These are phyloP conservation scores for Metschnikowia aberdeeniae DNA, from an alignment of 805 yeast species.

Conservation along the genomic window DNA sequence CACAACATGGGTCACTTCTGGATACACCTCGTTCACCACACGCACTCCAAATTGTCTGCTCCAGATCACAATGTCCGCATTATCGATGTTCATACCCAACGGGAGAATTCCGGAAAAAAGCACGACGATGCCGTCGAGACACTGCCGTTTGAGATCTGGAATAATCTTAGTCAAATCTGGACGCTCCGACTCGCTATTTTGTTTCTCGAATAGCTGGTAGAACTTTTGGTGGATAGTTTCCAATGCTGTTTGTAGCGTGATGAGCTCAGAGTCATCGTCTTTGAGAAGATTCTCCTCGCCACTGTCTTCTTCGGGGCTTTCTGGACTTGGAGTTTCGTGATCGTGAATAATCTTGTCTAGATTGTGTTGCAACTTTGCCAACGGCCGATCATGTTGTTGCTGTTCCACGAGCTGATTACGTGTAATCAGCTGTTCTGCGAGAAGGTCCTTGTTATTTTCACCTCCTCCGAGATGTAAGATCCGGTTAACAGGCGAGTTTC, in stretches of 20 bases:
- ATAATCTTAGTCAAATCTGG: constrained; percentile 71
- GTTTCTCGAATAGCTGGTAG: constrained; percentile 31
- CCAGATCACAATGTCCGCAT: constrained; percentile 90
- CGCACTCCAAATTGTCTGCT: constrained; percentile 87
- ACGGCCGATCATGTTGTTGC: constrained; percentile 77
- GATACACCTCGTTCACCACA: constrained; percentile 66
- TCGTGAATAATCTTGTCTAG: constrained; percentile 49
- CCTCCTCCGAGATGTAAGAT: constrained; percentile 49
- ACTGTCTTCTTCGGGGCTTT: constrained; percentile 24
- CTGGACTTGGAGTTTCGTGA: constrained; percentile 23
- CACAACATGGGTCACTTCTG: constrained; percentile 79
- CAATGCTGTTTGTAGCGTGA: constrained; percentile 58
- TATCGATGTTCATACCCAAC: constrained; percentile 63
- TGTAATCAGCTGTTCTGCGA: constrained; percentile 56
- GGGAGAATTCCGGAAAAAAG: constrained; percentile 90
- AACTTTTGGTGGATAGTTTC: constrained; percentile 61
- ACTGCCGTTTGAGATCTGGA: constrained; percentile 66
- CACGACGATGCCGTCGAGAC: constrained; percentile 64
- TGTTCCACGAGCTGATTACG: constrained; percentile 70
- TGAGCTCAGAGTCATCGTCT: constrained; percentile 80
- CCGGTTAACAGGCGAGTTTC: constrained; percentile 44
- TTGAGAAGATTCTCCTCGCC: constrained; percentile 52
- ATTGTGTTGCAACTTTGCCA: constrained; percentile 76
- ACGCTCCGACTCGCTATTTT: constrained; percentile 15
- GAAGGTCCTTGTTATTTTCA: constrained; percentile 44